Percentiles rank a stretch among this genome's conserved stretches.
phyloP scores from a whole-genome alignment of 2,329 filamentous ascomycete genomes.

The Teratosphaeria zuluensis region DNA sequence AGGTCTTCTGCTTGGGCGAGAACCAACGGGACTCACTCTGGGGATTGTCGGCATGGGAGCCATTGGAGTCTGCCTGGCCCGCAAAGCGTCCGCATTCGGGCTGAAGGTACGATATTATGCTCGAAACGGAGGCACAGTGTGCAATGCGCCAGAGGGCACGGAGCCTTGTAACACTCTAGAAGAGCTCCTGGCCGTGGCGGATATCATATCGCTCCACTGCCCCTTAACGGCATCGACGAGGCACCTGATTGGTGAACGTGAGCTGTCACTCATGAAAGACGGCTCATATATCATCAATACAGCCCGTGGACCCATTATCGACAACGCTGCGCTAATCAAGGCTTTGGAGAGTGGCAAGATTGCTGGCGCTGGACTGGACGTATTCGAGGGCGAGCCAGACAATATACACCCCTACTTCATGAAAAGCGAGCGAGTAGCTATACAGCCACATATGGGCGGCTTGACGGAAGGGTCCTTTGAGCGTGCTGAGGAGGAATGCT shows the following conservation, averaged over 20 bases:
- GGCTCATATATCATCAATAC: constrained; percentile 43
- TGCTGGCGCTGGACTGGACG: constrained; percentile 40
- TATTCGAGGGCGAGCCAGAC: constrained; percentile 37
- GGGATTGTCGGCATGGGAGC: constrained; percentile 62
- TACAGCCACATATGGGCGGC: constrained; percentile 60
- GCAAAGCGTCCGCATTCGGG: neutral
- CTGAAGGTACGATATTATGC: constrained; percentile 6
- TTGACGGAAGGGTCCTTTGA: constrained; percentile 56
- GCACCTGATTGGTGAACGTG: constrained; percentile 29
- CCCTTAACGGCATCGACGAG: constrained; percentile 35
- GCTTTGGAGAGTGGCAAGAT: constrained; percentile 41
- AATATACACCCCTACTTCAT: constrained; percentile 39
- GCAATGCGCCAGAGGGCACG: constrained; percentile 33
- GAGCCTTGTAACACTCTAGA: constrained; percentile 41
- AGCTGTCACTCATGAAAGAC: constrained; percentile 40
- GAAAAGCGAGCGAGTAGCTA: constrained; percentile 39
- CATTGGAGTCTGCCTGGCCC: constrained; percentile 22
- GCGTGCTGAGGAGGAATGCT: constrained; percentile 57
- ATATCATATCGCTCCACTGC: constrained; percentile 41
- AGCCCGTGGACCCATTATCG: constrained; percentile 40
- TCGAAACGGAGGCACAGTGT: neutral
- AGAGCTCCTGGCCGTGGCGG: constrained; percentile 31
- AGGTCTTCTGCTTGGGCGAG: constrained; percentile 36
- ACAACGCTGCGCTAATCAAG: constrained; percentile 39
- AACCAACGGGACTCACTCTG: constrained; percentile 51